Conservation (phyloP, 2,329 filamentous ascomycete species). For the Aspergillus sp. region DNA sequence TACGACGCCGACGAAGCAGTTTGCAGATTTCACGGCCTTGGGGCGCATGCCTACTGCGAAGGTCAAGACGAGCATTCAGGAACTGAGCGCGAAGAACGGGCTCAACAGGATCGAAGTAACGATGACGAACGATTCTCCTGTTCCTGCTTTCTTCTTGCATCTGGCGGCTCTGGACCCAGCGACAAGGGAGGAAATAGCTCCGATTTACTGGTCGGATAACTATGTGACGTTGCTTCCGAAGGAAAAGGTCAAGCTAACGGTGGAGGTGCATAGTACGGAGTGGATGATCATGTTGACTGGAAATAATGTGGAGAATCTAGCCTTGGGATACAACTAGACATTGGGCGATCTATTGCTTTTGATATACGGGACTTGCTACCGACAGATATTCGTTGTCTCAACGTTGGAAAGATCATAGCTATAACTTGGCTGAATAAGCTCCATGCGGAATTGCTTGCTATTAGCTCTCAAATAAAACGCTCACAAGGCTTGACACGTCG, state of each 20-base stretch:
- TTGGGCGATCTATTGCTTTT: neutral
- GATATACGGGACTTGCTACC: no score
- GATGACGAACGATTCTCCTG: constrained; percentile 52
- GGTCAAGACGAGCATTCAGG: constrained; percentile 32
- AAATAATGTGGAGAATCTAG: neutral
- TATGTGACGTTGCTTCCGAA: constrained; percentile 62
- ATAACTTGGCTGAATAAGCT: neutral
- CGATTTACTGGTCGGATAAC: constrained; percentile 61
- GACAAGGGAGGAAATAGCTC: constrained; percentile 47
- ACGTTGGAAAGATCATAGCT: neutral
- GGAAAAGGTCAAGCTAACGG: constrained; percentile 49
- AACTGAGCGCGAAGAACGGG: neutral
- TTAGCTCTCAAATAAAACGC: no score
- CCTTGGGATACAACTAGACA: neutral
- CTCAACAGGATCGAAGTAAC: constrained; percentile 32
- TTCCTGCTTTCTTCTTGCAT: constrained; percentile 60
- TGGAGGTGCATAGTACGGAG: constrained; percentile 15
- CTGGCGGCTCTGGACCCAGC: constrained; percentile 50
- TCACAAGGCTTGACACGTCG: no score
- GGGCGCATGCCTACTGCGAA: constrained; percentile 38
- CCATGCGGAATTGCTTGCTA: no score
- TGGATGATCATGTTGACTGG: neutral
- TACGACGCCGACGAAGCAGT: constrained; percentile 56
- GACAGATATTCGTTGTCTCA: no score
- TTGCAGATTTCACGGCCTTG: constrained; percentile 51